Conservation (phyloP, 2,329 filamentous ascomycete genomes). For the Rutstroemia sp. region DNA sequence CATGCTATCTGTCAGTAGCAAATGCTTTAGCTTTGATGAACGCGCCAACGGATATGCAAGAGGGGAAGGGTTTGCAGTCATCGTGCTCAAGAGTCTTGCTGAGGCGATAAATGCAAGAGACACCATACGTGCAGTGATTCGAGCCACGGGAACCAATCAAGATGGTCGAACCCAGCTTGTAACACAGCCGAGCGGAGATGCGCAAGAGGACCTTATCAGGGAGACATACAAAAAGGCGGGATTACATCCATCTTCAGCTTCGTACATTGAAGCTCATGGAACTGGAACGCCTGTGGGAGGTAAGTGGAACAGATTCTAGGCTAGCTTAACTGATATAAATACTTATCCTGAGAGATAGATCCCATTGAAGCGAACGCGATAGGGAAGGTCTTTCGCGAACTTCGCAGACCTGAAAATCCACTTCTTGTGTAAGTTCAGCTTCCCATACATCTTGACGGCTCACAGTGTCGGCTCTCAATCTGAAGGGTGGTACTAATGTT, state of each 20-base stretch:
- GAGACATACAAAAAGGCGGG: constrained; percentile 10
- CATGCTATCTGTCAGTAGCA: constrained; percentile 24
- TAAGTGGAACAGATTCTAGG: not conserved
- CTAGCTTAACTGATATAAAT: not conserved
- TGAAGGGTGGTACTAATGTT: not conserved
- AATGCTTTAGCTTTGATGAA: constrained; percentile 48
- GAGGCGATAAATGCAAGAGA: constrained; percentile 54
- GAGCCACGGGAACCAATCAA: constrained; percentile 32
- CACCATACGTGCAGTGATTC: constrained; percentile 42
- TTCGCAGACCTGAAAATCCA: not conserved
- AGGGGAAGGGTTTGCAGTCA: constrained; percentile 52
- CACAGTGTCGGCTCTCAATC: too few relatives aligned
- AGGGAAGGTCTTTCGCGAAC: not conserved
- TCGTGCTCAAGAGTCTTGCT: constrained; percentile 50
- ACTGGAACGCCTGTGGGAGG: not conserved
- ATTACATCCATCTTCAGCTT: not conserved
- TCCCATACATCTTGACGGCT: too few relatives aligned
- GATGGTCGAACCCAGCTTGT: constrained; percentile 49
- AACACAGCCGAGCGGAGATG: constrained; percentile 42
- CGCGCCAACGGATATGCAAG: constrained; percentile 55
- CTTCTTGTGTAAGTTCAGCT: not conserved
- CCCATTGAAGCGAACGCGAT: not conserved
- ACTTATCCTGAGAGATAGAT: not conserved
- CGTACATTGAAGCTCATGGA: constrained; percentile 2
- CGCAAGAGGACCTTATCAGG: constrained; percentile 30